Evolutionary conservation across 1,139 yeast species (phyloP).

Genomic region (Yamadazyma blattariae): DNA sequence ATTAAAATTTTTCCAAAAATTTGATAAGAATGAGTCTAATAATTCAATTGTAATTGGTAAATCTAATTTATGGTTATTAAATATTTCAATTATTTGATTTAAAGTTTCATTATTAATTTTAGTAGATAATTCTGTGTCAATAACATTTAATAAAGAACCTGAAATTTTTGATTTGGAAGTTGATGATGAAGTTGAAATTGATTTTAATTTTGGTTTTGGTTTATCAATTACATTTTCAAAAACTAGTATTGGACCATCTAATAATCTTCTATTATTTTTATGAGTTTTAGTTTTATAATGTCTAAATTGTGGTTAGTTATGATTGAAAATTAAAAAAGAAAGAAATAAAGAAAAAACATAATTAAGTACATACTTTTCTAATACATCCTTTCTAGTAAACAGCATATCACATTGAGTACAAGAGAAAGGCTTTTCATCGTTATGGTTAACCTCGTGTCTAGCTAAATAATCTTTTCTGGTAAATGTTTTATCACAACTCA

Average conservation of each 20-base stretch:
- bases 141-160: too few relatives aligned
- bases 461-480: constrained; percentile 11
- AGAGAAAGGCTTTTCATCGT: constrained; percentile 6
- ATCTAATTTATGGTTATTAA: not conserved
- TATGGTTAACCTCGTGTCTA: constrained; percentile 11
- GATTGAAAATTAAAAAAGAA: too few relatives aligned
- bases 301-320: too few relatives aligned
- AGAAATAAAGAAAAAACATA: too few relatives aligned
- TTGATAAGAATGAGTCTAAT: constrained; percentile 1
- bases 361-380: constrained; percentile 7
- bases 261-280: not conserved
- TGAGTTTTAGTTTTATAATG: constrained; percentile 12
- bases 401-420: constrained; percentile 9
- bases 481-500: constrained; percentile 6
- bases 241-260: not conserved
- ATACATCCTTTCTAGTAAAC: constrained; percentile 12
- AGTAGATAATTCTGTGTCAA: too few relatives aligned
- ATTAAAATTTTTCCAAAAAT: constrained; percentile 28
- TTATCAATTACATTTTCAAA: not conserved
- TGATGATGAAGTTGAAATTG: too few relatives aligned
- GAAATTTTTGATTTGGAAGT: too few relatives aligned
- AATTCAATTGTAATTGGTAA: not conserved
- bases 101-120: too few relatives aligned
- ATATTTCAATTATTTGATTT: not conserved
- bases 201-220: too few relatives aligned